Evolutionary conservation across 1,139 yeast species (phyloP).

Genomic region (Yamadazyma sp.): DNA sequence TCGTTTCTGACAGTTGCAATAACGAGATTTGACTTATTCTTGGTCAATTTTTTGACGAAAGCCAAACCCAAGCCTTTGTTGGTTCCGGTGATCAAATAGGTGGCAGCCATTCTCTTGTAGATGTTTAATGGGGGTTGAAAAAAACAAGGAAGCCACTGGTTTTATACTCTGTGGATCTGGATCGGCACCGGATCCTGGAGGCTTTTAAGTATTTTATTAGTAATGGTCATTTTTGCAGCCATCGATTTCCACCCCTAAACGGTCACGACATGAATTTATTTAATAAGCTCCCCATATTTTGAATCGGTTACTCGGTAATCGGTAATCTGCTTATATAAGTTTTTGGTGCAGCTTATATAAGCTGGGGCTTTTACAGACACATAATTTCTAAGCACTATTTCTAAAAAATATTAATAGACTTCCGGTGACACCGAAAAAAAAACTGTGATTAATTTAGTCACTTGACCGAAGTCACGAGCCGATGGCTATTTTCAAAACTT

Average conservation of each 20-base stretch:
- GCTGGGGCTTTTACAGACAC: too few species aligned
- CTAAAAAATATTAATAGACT: too few species aligned
- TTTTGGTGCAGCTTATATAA: too few species aligned
- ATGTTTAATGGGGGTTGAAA: too few species aligned
- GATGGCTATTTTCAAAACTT: too few species aligned
- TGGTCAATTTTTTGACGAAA: slow-evolving; percentile 14
- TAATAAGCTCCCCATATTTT: neutral
- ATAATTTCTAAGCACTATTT: too few species aligned
- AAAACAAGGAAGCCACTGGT: too few species aligned
- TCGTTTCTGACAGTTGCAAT: slow-evolving; percentile 10
- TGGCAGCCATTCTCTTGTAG: slow-evolving; percentile 3
- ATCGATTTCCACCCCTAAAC: neutral
- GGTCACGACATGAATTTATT: neutral
- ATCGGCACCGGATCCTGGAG: too few species aligned
- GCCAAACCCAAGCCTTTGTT: slow-evolving; percentile 23
- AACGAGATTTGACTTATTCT: slow-evolving; percentile 6
- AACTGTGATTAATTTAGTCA: neutral
- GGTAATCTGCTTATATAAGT: neutral
- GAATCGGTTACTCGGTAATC: neutral
- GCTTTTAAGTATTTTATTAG: neutral
- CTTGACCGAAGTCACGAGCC: neutral
- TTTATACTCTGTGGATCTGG: neutral
- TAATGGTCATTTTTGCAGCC: neutral
- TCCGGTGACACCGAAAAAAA: neutral
- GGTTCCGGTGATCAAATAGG: slow-evolving; percentile 22